These are phyloP conservation scores for Rhizopus arrhizus DNA, from an alignment of 371 early-diverging fungal species.

Conservation along the genomic window DNA sequence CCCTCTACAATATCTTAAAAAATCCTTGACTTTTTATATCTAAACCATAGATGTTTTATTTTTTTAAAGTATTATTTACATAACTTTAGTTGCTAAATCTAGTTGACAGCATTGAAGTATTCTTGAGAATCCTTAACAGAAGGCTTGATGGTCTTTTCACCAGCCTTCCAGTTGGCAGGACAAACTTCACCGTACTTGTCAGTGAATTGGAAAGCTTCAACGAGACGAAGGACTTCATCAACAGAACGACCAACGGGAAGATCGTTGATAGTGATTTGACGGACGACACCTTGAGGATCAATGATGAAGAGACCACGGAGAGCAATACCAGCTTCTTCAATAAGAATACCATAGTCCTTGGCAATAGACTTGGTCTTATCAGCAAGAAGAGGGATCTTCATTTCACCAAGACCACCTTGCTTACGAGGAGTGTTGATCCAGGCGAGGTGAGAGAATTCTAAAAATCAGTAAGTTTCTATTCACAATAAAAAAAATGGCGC, in stretches of 20 bases:
- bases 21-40: no score
- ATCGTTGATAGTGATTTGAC: constrained; percentile 64
- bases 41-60: no score
- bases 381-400: constrained; percentile 72
- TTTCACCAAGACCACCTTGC: constrained; percentile 78
- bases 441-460: constrained; percentile 54
- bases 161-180: constrained; percentile 90
- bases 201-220: constrained; percentile 81
- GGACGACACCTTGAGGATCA: constrained; percentile 67
- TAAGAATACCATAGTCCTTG: constrained; percentile 69
- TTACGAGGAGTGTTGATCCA: constrained; percentile 74
- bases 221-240: constrained; percentile 74
- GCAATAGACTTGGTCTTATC: constrained; percentile 77
- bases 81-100: neutral
- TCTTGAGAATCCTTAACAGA: constrained; percentile 75
- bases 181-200: constrained; percentile 73
- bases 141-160: constrained; percentile 69
- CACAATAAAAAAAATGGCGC: no score
- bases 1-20: no score
- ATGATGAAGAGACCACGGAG: constrained; percentile 76
- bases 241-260: constrained; percentile 77
- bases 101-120: constrained; percentile 58
- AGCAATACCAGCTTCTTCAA: constrained; percentile 64
- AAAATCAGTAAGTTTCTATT: neutral
- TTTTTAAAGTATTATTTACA: no score